Conservation (phyloP, 2,329 filamentous ascomycete species). For the Canariomyces notabilis region DNA sequence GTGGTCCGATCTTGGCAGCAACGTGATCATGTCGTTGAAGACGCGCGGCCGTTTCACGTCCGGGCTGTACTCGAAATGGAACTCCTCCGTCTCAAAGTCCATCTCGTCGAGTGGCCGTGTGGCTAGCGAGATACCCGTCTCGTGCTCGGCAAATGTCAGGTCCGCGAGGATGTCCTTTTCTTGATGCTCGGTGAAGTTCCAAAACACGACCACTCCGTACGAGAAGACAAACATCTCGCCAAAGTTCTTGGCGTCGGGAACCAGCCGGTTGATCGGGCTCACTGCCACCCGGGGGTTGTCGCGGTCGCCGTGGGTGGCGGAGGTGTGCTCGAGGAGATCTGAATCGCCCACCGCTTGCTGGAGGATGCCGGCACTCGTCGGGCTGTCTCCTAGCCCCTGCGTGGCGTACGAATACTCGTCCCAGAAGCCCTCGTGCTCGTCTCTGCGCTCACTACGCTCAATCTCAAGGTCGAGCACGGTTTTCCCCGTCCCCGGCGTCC, state of each 20-base stretch:
- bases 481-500: conserved; percentile 83
- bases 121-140: conserved; percentile 61
- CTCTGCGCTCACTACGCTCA: conserved; percentile 81
- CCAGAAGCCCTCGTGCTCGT: conserved; percentile 89
- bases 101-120: conserved; percentile 76
- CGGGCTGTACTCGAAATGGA: conserved; percentile 94
- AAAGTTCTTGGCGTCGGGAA: conserved; percentile 69
- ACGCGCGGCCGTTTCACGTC: conserved; percentile 82
- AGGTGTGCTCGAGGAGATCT: conserved; percentile 11
- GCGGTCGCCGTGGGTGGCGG: conserved; percentile 25
- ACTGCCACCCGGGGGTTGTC: conserved; percentile 10
- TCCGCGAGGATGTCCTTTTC: conserved; percentile 96
- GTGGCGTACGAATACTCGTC: conserved; percentile 63
- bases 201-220: conserved; percentile 96
- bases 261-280: conserved; percentile 52
- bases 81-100: conserved; percentile 96
- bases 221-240: conserved; percentile 97
- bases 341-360: conserved; percentile 25
- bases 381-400: conserved; percentile 27
- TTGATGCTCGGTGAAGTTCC: conserved; percentile 95
- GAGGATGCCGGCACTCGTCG: conserved; percentile 20
- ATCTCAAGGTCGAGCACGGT: conserved; percentile 93
- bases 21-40: conserved; percentile 99
- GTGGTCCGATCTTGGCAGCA: conserved; percentile 84
- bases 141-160: conserved; percentile 76